Evolutionary conservation across 805 yeast genomes (phyloP), one percentile per base, ranked within the genome.

Genomic region (Ogataea pilisensis): DNA sequence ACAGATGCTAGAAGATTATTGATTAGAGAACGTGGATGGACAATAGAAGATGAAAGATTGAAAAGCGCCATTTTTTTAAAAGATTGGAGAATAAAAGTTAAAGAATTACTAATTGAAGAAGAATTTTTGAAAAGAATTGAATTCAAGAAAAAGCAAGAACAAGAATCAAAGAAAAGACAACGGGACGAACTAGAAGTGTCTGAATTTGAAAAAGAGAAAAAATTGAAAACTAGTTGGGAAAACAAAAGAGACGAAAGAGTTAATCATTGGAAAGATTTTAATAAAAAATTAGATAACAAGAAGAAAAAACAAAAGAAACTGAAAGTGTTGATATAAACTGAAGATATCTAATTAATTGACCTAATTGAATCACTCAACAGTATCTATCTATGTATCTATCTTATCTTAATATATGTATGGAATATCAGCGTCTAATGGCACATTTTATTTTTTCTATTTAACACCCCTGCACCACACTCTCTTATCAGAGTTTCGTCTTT

Each of bases 211-310:
- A 59, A 63, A 11, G 55, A 63, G 32, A 58, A 59, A 39, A 57
- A 64, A 36, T 44, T 54, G 31, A 63, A 73, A 34, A 55, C 69
- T 49, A 72, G 69, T 29, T 82, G 89, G 89, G 88, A 81, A 48
- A 75, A 72, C 38, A 69, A 69, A 12, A 46, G 86, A 35, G 86
- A 78, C 32, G 57, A 55, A 9, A 59, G 89, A 28, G 85, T 82
- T 5, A 56, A 60, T 7, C 76, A 68, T 51, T 82, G 89, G 89
- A 60, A 87, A 39, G 55, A 52, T 8, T 82, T 72, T 54, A 56
- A 66, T 12, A 59, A 64, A 27, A 69, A 69, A 42, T 57, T 64
- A 13, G 70, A 65, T 24, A 72, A 71, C 54, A 75, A 73, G 58
- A 72, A 69, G 55, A 67, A 62, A 51, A 74, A 66, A 58, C 65